Base-by-base conservation (phyloP, 225 moss, liverwort and hornwort species). In the Physcomitrium patens region DNA sequence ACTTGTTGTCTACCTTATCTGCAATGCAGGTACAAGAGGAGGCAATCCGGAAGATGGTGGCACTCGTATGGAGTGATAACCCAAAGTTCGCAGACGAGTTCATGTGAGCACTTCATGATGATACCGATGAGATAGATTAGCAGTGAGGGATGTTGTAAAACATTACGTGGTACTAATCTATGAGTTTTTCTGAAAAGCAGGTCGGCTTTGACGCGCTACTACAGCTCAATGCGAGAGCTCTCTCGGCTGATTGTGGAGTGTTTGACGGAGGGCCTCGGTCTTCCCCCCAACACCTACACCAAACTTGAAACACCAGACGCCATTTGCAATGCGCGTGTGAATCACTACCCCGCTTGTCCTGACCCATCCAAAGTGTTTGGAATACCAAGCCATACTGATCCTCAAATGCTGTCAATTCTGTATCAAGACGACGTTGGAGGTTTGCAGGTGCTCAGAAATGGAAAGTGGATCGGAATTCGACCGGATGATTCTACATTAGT, bases 381-480 rank as follows among this genome's bases (percentile, higher is more conserved):
- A 49, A 63, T 70, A 22, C 18, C 63, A 0, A 51, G 50, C 6
- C 77, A 77, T 68, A 26, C 50, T 9, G 73, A 82, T 55, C 77
- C 73, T 0, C 76, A 77, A 46, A 67, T 70, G 43, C 24, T 81
- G 67, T 42, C 81, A 15, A 16, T 77, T n/a, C 67, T 77, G 1
- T 66, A 48, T 58, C 77, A 77, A 63, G 80, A 80, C 49, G 66
- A 81, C 3, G 60, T 72, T 19, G 81, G 77, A 3, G 81, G 72
- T 4, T 45, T 81, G 16, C 81, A 81, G 42, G 50, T 81, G 16
- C 68, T 73, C 46, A 82, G 62, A 22, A 72, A 31, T 3, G 69
- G 1, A 0, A 49, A 69, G 15, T 74, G 77, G 77, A 60, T 82
- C 1, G 82, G 77, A 54, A 57, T 82, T 23, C 47, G 77, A 23